Percentiles rank a stretch among this genome's conserved stretches.
Conservation (phyloP, 1,139 yeast genomes). For the Ogataea hybrid region DNA sequence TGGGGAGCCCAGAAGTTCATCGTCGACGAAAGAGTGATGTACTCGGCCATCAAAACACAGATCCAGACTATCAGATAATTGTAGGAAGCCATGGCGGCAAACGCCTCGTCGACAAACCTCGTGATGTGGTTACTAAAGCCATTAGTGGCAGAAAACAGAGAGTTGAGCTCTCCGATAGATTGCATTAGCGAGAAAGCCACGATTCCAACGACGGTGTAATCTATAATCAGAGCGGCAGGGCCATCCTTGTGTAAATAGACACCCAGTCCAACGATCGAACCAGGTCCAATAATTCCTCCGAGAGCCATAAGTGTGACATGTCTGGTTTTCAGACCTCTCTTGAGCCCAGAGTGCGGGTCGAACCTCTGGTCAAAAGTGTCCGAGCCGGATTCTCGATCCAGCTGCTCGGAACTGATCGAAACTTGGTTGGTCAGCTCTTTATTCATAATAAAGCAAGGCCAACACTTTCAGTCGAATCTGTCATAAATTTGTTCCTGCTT, state of each 20-base stretch:
- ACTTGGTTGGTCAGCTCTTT: not conserved
- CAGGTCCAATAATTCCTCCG: conserved; percentile 26
- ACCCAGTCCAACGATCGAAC: conserved; percentile 31
- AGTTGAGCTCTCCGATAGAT: conserved; percentile 56
- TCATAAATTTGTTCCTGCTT: not conserved
- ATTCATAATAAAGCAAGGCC: not conserved
- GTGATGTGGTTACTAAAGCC: conserved; percentile 7
- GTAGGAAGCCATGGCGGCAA: conserved; percentile 58
- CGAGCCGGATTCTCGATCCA: not conserved
- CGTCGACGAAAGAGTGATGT: conserved; percentile 53
- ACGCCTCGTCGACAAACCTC: conserved; percentile 51
- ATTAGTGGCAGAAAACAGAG: conserved; percentile 44
- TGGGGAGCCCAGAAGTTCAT: conserved; percentile 52
- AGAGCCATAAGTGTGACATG: conserved; percentile 36
- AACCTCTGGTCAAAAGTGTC: conserved; percentile 7
- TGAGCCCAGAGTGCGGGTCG: conserved; percentile 41
- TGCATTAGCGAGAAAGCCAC: conserved; percentile 58
- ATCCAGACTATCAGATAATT: conserved; percentile 59
- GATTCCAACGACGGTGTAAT: conserved; percentile 51
- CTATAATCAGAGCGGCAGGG: conserved; percentile 36
- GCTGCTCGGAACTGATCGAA: not conserved
- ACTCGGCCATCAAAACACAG: conserved; percentile 56
- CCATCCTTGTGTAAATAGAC: conserved; percentile 25
- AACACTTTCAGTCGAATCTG: not conserved
- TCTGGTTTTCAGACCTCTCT: conserved; percentile 48